Percentiles rank a stretch among this genome's conserved stretches.
Evolutionary conservation across 2,329 filamentous ascomycete genomes (phyloP).

Genomic region (Drechslerella dactyloides): DNA sequence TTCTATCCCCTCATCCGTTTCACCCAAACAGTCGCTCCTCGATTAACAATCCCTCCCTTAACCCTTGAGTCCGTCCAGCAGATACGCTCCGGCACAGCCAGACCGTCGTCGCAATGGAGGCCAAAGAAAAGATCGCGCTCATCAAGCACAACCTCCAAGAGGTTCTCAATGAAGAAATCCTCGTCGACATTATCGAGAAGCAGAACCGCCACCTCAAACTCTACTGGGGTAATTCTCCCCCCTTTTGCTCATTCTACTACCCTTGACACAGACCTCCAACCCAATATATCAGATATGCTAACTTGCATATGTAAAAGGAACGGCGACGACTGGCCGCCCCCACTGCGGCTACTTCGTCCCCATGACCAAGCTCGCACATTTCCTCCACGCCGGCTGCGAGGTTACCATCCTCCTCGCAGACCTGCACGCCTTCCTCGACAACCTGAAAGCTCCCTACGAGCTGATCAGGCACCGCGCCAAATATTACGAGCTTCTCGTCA

Average conservation of each 20-base stretch:
- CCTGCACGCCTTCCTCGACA: conserved; percentile 76
- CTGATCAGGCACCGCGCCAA: conserved; percentile 80
- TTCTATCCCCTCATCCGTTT: not conserved
- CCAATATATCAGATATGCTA: conserved; percentile 2
- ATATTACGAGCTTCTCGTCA: conserved; percentile 83
- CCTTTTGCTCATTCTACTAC: not conserved
- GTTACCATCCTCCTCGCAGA: conserved; percentile 75
- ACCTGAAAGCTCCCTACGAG: conserved; percentile 85
- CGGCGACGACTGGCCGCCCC: conserved; percentile 82
- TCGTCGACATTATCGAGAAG: conserved; percentile 72
- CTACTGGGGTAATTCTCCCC: conserved; percentile 73
- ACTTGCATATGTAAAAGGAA: conserved; percentile 61
- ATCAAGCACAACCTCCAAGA: conserved; percentile 83
- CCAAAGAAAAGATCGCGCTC: conserved; percentile 71
- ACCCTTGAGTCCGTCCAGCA: not conserved
- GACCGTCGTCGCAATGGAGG: conserved; percentile 56
- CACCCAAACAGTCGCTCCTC: not conserved
- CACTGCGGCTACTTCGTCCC: conserved; percentile 91
- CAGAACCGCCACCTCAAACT: conserved; percentile 75
- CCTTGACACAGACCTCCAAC: too few species aligned
- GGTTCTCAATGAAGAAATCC: conserved; percentile 81
- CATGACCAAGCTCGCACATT: conserved; percentile 86
- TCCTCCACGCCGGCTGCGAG: conserved; percentile 82
- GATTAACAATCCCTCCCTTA: not conserved
- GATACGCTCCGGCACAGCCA: not conserved